These are phyloP conservation scores for Agastache rugosa DNA, from an alignment of 257 asterid species.

Conservation along the genomic window DNA sequence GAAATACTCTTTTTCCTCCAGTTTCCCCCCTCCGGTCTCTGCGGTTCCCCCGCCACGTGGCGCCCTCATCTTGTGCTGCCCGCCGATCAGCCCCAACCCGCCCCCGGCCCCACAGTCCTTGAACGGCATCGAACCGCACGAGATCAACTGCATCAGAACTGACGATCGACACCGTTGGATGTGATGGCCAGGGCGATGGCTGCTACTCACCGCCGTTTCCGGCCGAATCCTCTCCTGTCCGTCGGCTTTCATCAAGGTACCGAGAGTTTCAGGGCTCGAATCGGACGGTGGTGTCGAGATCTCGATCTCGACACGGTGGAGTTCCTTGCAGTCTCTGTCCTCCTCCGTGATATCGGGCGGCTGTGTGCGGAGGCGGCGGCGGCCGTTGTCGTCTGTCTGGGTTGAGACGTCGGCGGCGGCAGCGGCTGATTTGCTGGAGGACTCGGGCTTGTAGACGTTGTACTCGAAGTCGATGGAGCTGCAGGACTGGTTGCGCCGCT, in stretches of 20 bases:
- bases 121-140: slow-evolving; percentile 76
- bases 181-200: neutral
- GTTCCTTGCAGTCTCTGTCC: slow-evolving; percentile 14
- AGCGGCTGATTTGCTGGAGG: slow-evolving; percentile 40
- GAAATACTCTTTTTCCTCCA: slow-evolving; percentile 68
- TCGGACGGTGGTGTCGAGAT: slow-evolving; percentile 78
- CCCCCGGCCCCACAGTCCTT: slow-evolving; percentile 66
- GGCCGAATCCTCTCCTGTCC: slow-evolving; percentile 39
- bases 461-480: slow-evolving; percentile 72
- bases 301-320: slow-evolving; percentile 46
- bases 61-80: slow-evolving; percentile 52
- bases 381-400: slow-evolving; percentile 65
- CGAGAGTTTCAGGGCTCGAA: slow-evolving; percentile 84
- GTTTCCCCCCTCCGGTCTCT: slow-evolving; percentile 37
- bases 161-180: slow-evolving; percentile 52
- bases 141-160: slow-evolving; percentile 70
- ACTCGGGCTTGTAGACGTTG: slow-evolving; percentile 36
- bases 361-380: slow-evolving; percentile 45
- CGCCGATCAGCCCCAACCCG: slow-evolving; percentile 51
- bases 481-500: slow-evolving; percentile 77
- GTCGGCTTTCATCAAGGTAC: slow-evolving; percentile 63
- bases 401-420: slow-evolving; percentile 61
- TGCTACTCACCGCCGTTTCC: slow-evolving; percentile 27
- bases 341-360: neutral
- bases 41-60: slow-evolving; percentile 55